Conservation (phyloP, 495 filamentous ascomycete genomes). For the Aspergillus carlsbadensis region DNA sequence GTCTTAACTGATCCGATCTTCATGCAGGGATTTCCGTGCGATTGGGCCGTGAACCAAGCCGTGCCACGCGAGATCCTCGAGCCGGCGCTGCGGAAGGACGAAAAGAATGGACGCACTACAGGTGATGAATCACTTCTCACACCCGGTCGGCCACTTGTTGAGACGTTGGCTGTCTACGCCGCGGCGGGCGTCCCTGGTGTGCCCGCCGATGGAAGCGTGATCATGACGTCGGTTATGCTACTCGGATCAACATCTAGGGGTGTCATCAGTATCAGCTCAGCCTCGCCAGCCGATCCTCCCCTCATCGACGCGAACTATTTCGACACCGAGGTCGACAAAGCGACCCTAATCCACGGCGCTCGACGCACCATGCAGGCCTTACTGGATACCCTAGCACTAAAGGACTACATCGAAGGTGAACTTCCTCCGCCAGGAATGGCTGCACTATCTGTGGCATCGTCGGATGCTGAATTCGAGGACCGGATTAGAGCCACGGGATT, state of each 20-base stretch:
- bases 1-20: not conserved
- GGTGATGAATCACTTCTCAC: not conserved
- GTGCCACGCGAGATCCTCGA: constrained; percentile 1
- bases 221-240: constrained; percentile 9
- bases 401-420: constrained; percentile 1
- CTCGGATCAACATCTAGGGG: constrained; percentile 5
- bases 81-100: constrained; percentile 5
- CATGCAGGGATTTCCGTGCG: constrained; percentile 3
- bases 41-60: constrained; percentile 4
- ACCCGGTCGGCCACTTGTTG: not conserved
- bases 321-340: constrained; percentile 6
- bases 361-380: not conserved
- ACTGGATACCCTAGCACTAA: constrained; percentile 2
- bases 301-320: constrained; percentile 11
- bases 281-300: not conserved
- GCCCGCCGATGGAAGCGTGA: constrained; percentile 6
- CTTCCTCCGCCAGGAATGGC: not conserved
- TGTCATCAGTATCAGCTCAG: constrained; percentile 2
- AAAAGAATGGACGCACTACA: not conserved
- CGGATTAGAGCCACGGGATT: not conserved
- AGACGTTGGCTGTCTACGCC: constrained; percentile 2
- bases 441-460: not conserved
- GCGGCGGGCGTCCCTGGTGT: not conserved
- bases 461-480: not conserved
- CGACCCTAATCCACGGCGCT: not conserved